These are phyloP conservation scores for Globisporangium nodosum DNA, from an alignment of 352 stramenopile species.

Conservation along the genomic window DNA sequence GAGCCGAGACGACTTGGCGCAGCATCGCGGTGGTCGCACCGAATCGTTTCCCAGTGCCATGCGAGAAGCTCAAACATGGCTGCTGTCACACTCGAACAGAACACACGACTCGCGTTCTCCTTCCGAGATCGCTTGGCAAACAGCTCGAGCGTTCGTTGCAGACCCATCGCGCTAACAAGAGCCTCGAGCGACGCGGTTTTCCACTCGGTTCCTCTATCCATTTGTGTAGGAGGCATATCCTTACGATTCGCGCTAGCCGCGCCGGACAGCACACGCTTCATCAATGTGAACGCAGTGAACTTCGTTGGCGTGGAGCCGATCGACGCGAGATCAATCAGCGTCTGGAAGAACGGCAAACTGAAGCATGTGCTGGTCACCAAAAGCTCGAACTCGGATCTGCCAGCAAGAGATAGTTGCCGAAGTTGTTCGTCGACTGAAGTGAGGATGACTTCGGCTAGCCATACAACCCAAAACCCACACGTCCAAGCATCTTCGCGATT, in stretches of 20 bases:
- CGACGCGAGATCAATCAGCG: slow-evolving; percentile 18
- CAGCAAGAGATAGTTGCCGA: not conserved
- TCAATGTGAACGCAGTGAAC: slow-evolving; percentile 23
- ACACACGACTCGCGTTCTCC: slow-evolving; percentile 23
- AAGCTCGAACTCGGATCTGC: not conserved
- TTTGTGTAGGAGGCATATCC: not conserved
- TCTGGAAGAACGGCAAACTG: slow-evolving; percentile 23
- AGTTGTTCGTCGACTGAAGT: not conserved
- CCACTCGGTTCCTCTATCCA: not conserved
- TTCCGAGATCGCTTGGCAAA: slow-evolving; percentile 25
- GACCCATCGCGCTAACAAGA: slow-evolving; percentile 12
- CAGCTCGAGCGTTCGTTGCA: slow-evolving; percentile 22
- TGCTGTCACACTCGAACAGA: slow-evolving; percentile 27
- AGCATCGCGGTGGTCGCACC: not conserved
- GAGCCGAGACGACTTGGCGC: not conserved
- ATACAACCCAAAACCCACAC: slow-evolving; percentile 23
- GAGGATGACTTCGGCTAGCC: slow-evolving; percentile 24
- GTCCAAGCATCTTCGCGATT: not conserved
- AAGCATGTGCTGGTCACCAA: slow-evolving; percentile 11
- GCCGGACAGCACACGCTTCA: slow-evolving; percentile 11
- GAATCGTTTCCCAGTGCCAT: slow-evolving; percentile 15
- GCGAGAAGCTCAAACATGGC: slow-evolving; percentile 26
- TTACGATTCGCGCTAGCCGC: not conserved
- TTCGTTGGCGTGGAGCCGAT: slow-evolving; percentile 18
- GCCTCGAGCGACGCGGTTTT: not conserved